phyloP scores from a whole-genome alignment of 352 stramenopile genomes.

The Globisporangium canariense region DNA sequence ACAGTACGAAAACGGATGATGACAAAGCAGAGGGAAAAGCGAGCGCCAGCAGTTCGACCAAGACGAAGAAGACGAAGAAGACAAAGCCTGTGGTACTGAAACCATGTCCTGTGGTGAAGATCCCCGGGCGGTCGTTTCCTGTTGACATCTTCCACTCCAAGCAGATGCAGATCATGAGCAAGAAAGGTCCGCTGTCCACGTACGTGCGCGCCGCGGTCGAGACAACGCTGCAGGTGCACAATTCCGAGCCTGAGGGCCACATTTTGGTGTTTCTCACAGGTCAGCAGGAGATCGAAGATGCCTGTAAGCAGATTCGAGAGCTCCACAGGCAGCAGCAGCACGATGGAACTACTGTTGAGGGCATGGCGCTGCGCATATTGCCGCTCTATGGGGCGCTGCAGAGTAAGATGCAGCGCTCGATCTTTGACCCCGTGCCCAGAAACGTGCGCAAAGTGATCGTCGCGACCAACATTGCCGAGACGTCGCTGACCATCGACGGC shows the following conservation, averaged over 20 bases:
- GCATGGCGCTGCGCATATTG: slow-evolving; percentile 64
- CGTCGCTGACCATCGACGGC: slow-evolving; percentile 98
- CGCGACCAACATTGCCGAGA: slow-evolving; percentile 94
- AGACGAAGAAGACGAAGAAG: slow-evolving; percentile 11
- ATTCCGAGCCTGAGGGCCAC: slow-evolving; percentile 64
- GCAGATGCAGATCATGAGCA: slow-evolving; percentile 72
- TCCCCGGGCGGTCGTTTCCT: slow-evolving; percentile 91
- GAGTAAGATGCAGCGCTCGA: slow-evolving; percentile 89
- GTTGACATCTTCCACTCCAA: slow-evolving; percentile 94
- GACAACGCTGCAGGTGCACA: slow-evolving; percentile 77
- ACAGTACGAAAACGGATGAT: slow-evolving; percentile 2
- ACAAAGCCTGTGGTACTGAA: neutral
- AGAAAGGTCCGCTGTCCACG: slow-evolving; percentile 48
- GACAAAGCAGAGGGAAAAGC: neutral
- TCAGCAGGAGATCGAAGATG: slow-evolving; percentile 92
- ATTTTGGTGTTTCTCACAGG: slow-evolving; percentile 96
- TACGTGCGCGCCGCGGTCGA: slow-evolving; percentile 71
- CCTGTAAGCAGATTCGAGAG: slow-evolving; percentile 80
- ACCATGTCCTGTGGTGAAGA: slow-evolving; percentile 78
- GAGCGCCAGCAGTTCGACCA: neutral
- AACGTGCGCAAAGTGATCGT: slow-evolving; percentile 85
- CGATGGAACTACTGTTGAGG: slow-evolving; percentile 2
- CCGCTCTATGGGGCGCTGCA: slow-evolving; percentile 96
- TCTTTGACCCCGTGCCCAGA: slow-evolving; percentile 90
- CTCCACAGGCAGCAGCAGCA: slow-evolving; percentile 25